Conservation (phyloP, 78 protist species). For the slime mould (Dictyostelium discoideum) region DNA sequence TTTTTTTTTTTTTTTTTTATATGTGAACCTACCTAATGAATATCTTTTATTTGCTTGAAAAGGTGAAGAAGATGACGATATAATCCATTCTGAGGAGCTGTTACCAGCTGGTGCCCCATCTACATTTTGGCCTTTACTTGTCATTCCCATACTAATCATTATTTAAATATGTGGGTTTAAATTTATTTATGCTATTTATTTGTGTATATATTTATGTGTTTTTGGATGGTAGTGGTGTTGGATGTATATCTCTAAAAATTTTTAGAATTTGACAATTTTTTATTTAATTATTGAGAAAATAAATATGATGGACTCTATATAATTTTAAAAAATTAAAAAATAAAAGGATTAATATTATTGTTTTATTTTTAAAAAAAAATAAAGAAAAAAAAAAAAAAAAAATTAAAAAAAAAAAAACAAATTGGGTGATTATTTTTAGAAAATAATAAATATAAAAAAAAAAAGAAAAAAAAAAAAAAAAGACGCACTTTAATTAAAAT, state of each 20-base stretch:
- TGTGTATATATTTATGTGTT: background rate
- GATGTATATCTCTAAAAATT: background rate
- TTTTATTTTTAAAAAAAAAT: too few species aligned
- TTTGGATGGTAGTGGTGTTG: background rate
- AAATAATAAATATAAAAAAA: background rate
- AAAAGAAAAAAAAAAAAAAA: background rate
- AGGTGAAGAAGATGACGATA: slow-evolving; percentile 48
- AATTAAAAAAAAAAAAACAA: background rate
- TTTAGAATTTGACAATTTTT: background rate
- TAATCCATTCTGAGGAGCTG: slow-evolving; percentile 47
- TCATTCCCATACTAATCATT: slow-evolving; percentile 34
- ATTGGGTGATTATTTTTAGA: background rate
- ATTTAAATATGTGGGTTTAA: background rate
- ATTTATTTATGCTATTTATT: background rate
- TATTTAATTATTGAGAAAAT: background rate
- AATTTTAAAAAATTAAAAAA: background rate
- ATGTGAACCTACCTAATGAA: slow-evolving; percentile 27
- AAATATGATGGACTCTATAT: background rate
- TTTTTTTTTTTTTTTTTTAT: too few species aligned
- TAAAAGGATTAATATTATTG: background rate
- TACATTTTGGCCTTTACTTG: background rate
- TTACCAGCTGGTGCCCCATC: slow-evolving; percentile 22
- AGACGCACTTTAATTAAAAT: background rate
- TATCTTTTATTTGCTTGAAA: slow-evolving; percentile 46
- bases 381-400: background rate